These are phyloP conservation scores for Calonectria hawksworthii DNA, from an alignment of 2,329 filamentous ascomycete genomes.

Conservation along the genomic window DNA sequence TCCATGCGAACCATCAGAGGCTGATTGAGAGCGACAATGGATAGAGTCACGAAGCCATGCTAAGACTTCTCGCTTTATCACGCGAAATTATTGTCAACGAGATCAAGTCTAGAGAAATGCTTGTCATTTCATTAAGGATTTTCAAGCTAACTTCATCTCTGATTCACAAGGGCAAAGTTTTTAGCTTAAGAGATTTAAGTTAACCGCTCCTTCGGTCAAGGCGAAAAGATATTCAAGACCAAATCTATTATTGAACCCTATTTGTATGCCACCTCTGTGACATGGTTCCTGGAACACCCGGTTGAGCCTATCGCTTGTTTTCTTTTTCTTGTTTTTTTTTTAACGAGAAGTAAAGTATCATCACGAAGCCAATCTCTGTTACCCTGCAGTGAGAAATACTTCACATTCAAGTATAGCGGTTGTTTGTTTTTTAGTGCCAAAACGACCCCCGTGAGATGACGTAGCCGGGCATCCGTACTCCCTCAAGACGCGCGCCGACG, in stretches of 20 bases:
- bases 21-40: not conserved
- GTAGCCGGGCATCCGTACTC: slow-evolving; percentile 32
- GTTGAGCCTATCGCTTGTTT: no score
- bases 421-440: slow-evolving; percentile 31
- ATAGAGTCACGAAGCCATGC: not conserved
- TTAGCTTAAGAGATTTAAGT: no score
- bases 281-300: no score
- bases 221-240: no score
- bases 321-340: no score
- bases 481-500: slow-evolving; percentile 29
- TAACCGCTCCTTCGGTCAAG: no score
- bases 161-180: no score
- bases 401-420: slow-evolving; percentile 30
- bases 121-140: slow-evolving; percentile 29
- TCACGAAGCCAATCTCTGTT: slow-evolving; percentile 27
- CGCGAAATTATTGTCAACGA: not conserved
- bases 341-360: no score
- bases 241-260: no score
- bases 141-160: no score
- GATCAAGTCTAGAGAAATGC: slow-evolving; percentile 29
- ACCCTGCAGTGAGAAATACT: slow-evolving; percentile 27
- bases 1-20: not conserved
- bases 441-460: slow-evolving; percentile 32
- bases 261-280: no score
- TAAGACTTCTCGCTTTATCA: not conserved